phyloP scores from a whole-genome alignment of 345 rosid genomes.

The Eucalyptus erythrocorys region DNA sequence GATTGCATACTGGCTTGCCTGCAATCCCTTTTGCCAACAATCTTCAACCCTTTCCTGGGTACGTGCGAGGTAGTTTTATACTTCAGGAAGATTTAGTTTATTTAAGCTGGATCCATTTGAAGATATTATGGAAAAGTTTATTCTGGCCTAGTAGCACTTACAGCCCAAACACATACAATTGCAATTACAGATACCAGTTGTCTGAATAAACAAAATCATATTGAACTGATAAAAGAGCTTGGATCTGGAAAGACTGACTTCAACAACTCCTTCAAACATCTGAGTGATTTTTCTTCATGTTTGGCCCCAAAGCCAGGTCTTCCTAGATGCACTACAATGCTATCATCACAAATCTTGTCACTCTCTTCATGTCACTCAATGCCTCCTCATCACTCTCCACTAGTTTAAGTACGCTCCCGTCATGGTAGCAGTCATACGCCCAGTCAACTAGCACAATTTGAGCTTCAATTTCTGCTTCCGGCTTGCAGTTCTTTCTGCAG shows the following conservation, averaged over 20 bases:
- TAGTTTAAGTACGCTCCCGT: neutral
- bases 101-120: conserved; percentile 25
- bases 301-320: neutral
- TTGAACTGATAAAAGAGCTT: neutral
- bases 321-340: neutral
- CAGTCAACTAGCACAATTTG: neutral
- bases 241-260: neutral
- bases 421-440: neutral
- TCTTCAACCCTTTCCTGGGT: neutral
- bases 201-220: too few species aligned
- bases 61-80: neutral
- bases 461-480: neutral
- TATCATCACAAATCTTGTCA: neutral
- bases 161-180: neutral
- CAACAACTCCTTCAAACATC: neutral
- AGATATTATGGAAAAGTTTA: conserved; percentile 22
- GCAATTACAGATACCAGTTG: neutral
- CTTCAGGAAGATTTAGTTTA: neutral
- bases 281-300: neutral
- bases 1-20: neutral
- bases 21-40: neutral
- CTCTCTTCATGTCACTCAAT: neutral
- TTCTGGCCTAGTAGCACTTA: conserved; percentile 3
- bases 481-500: neutral
- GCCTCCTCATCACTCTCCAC: neutral